Percentiles rank a stretch among this genome's conserved stretches.
Evolutionary conservation across 2,329 filamentous ascomycete genomes (phyloP).

Genomic region (Dactylellina parvicollis): DNA sequence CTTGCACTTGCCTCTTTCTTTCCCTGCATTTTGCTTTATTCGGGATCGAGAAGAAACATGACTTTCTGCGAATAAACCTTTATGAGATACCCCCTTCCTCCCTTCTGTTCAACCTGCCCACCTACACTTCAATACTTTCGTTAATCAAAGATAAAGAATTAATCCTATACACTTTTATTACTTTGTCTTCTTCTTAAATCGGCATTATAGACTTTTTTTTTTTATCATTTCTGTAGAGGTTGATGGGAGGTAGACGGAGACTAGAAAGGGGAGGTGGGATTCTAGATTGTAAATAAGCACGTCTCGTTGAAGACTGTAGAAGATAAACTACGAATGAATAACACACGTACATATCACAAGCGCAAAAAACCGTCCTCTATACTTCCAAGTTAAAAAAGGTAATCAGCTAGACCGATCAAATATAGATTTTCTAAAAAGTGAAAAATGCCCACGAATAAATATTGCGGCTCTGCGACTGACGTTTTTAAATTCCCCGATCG

Average conservation of each 20-base stretch:
- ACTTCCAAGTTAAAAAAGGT: no score
- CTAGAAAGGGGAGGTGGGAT: not conserved
- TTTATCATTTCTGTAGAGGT: not conserved
- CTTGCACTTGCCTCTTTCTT: conserved; percentile 8
- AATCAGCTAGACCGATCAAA: no score
- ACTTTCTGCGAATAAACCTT: conserved; percentile 5
- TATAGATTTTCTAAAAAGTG: no score
- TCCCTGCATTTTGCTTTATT: not conserved
- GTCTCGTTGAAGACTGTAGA: no score
- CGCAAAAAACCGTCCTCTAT: no score
- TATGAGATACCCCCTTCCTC: conserved; percentile 29
- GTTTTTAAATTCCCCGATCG: no score
- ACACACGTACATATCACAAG: no score
- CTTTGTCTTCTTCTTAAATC: not conserved
- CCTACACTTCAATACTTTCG: conserved; percentile 14
- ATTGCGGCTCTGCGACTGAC: no score
- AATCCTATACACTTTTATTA: conserved; percentile 9
- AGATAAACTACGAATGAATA: no score
- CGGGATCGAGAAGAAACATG: conserved; percentile 7
- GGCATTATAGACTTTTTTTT: not conserved
- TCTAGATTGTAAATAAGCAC: not conserved
- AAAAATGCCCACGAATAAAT: no score
- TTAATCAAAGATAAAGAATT: conserved; percentile 5
- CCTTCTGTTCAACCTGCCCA: not conserved
- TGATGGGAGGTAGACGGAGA: not conserved